Evolutionary conservation across 164 flowering plant genomes (phyloP), one percentile per base, ranked within the genome.

Genomic region (Stephania japonica): DNA sequence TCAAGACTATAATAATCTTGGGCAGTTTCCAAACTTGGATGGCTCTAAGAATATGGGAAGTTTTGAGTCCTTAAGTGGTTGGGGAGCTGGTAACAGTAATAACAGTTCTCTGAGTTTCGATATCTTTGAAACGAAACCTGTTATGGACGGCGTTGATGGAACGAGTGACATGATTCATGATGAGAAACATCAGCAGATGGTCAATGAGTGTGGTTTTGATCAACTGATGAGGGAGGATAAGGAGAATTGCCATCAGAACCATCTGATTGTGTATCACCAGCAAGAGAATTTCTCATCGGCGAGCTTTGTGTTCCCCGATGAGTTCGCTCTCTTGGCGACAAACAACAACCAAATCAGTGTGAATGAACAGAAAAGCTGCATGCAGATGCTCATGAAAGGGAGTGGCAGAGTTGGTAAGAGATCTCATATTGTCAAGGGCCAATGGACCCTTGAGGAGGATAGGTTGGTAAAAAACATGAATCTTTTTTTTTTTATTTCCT

Each of bases 371-470:
- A 72, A 25, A 53, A 76, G 68, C 14, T 65, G 41, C 43, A 59
- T 70, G 68, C 47, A 78, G 5, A 11, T 62, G 38, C 2, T 4
- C 38, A 32, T 32, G 43, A 82, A 66, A 75, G 85, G 53, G 56
- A 56, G 72, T 18, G 68, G 53, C 70, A 86, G 83, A 79, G 77
- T 61, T 69, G 73, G 77, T 5, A 82, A 85, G 81, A 87, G 75
- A 72, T 19, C 83, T 16, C 83, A 81, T 72, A 71, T 80, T 11
- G 78, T 86, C 65, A 95, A 88, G 78, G 99, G 93, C 12, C 97
- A 92, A 79, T 92, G 99, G 99, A 85, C 87, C 0, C 42, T 50
- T 44, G 96, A 91, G 68, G 99, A 95, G 86, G 99, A 92, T 74
- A 90, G 94, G 99, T 90, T 77, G 9, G 6, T 16, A 8, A 21